Conservation (phyloP, 257 asterid species). For the Asclepias syriaca region DNA sequence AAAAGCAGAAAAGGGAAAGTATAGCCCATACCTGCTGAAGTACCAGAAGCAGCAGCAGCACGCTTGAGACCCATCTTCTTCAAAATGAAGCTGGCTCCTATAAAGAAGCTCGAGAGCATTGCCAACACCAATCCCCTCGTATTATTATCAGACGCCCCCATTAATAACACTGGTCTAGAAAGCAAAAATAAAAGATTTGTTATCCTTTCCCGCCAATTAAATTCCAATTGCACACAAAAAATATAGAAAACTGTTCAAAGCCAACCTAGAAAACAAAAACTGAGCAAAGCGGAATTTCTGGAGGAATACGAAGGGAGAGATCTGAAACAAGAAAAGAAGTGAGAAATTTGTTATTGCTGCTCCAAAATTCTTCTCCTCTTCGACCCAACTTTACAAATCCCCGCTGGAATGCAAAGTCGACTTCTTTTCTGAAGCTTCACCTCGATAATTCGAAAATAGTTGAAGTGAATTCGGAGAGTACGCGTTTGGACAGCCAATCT, state of each 20-base stretch:
- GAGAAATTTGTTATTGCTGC: neutral
- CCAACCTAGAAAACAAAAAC: neutral
- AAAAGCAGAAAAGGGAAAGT: too few species aligned
- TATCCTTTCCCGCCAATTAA: conserved; percentile 41
- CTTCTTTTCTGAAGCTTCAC: conserved; percentile 16
- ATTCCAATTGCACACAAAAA: neutral
- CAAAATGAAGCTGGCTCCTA: conserved; percentile 80
- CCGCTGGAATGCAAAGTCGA: conserved; percentile 7
- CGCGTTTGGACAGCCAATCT: too few species aligned
- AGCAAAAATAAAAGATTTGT: neutral
- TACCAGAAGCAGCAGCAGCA: conserved; percentile 70
- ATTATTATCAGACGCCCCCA: conserved; percentile 73
- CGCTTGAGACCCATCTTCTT: conserved; percentile 92
- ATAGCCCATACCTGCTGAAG: conserved; percentile 53
- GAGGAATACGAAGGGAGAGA: conserved; percentile 11
- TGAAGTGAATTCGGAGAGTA: neutral
- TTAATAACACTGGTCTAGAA: conserved; percentile 9
- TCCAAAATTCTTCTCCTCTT: conserved; percentile 6
- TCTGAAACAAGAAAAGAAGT: conserved; percentile 6
- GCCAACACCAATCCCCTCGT: conserved; percentile 72
- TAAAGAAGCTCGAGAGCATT: conserved; percentile 79
- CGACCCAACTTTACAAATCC: conserved; percentile 1
- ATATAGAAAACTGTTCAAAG: neutral
- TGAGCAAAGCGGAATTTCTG: neutral
- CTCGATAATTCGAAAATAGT: neutral